These are phyloP conservation scores for Gossypium anomalum DNA, from an alignment of 345 rosid species.

Conservation along the genomic window DNA sequence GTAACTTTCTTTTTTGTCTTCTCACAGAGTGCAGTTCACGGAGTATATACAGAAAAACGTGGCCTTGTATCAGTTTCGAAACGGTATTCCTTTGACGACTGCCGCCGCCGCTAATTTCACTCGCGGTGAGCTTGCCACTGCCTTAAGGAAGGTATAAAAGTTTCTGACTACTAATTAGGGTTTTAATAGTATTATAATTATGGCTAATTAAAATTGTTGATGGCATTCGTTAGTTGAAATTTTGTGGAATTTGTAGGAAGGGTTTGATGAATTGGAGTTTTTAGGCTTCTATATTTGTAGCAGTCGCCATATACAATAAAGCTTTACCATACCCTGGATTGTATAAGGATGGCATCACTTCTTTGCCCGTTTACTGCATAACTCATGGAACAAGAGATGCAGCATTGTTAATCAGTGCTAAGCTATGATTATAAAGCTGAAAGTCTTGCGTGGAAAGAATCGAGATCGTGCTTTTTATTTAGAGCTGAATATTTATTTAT, in stretches of 20 bases:
- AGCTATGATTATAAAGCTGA: background rate
- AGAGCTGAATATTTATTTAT: background rate
- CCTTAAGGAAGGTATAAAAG: slow-evolving; percentile 73
- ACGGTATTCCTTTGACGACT: slow-evolving; percentile 88
- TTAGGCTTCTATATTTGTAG: background rate
- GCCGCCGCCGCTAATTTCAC: slow-evolving; percentile 60
- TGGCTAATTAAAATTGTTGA: background rate
- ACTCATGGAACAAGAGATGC: background rate
- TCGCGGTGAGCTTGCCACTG: slow-evolving; percentile 68
- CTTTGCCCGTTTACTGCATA: background rate
- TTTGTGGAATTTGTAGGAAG: background rate
- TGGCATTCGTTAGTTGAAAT: background rate
- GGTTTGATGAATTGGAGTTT: background rate
- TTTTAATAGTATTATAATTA: background rate
- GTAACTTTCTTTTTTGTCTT: background rate
- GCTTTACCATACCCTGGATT: background rate
- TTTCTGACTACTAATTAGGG: slow-evolving; percentile 5
- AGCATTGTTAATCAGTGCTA: background rate
- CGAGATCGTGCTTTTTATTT: background rate
- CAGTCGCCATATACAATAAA: background rate
- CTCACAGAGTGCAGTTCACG: slow-evolving; percentile 83
- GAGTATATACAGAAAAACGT: slow-evolving; percentile 97
- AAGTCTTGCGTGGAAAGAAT: background rate
- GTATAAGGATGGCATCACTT: background rate
- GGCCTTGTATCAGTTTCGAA: slow-evolving; percentile 81